Conservation (phyloP, 179 eudicot genomes). For the Silene noctiflora region DNA sequence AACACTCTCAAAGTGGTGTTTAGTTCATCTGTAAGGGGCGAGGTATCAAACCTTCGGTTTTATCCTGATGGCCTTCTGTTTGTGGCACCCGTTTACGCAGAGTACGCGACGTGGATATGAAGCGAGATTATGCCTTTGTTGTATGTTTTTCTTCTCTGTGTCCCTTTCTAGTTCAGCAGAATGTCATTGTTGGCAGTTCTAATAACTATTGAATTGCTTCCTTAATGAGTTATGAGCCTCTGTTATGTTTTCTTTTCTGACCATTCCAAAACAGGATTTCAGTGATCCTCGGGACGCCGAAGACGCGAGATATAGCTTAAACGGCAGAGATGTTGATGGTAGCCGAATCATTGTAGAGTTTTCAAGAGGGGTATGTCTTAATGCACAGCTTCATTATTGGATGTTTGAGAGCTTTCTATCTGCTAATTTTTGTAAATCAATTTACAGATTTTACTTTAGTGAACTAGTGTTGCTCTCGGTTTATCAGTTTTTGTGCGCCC, state of each 20-base stretch:
- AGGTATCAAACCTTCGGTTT: constrained; percentile 71
- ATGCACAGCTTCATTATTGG: background rate
- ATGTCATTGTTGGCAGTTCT: background rate
- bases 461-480: too few species aligned
- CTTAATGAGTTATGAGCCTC: constrained; percentile 27
- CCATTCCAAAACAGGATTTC: constrained; percentile 55
- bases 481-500: too few species aligned
- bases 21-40: constrained; percentile 82
- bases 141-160: constrained; percentile 48
- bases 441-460: too few species aligned
- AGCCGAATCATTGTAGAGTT: constrained; percentile 75
- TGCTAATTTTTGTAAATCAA: too few species aligned
- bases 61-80: constrained; percentile 97
- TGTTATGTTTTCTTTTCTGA: constrained; percentile 23
- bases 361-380: constrained; percentile 66
- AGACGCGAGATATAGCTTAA: constrained; percentile 77
- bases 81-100: constrained; percentile 98
- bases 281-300: constrained; percentile 98
- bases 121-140: constrained; percentile 97
- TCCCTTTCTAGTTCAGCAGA: background rate
- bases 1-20: constrained; percentile 86
- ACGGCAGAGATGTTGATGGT: constrained; percentile 85
- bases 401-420: background rate
- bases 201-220: background rate
- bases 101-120: constrained; percentile 99